Conservation (phyloP, 2,329 filamentous ascomycete genomes). For the Exophiala phaeomuriformis region DNA sequence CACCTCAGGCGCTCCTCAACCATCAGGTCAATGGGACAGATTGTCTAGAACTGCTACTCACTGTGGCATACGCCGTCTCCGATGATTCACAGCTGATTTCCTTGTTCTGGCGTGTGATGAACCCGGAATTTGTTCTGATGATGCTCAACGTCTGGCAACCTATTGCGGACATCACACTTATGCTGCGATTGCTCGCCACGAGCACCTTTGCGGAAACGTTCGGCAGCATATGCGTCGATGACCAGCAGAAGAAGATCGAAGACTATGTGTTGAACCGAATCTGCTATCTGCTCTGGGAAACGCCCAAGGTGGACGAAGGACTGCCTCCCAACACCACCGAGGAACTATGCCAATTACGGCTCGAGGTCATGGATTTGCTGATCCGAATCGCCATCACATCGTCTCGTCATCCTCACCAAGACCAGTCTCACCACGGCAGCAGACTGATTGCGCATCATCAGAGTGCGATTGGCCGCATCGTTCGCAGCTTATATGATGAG, state of each 20-base stretch:
- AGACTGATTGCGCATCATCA: conserved; percentile 61
- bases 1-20: conserved; percentile 38
- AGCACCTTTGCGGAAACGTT: conserved; percentile 49
- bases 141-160: conserved; percentile 53
- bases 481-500: conserved; percentile 67
- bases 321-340: conserved; percentile 33
- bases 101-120: conserved; percentile 51
- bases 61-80: conserved; percentile 43
- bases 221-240: conserved; percentile 44
- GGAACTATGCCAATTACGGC: conserved; percentile 33
- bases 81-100: conserved; percentile 34
- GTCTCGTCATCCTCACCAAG: conserved; percentile 47
- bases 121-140: conserved; percentile 51
- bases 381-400: conserved; percentile 36
- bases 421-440: conserved; percentile 53
- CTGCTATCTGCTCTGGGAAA: conserved; percentile 51
- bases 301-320: conserved; percentile 41
- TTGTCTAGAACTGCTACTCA: conserved; percentile 49
- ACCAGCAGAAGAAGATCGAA: conserved; percentile 38
- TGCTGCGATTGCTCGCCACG: conserved; percentile 49
- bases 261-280: conserved; percentile 50
- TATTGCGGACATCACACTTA: conserved; percentile 48
- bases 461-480: conserved; percentile 64
- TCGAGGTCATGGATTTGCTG: conserved; percentile 41
- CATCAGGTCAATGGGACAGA: conserved; percentile 48